Evolutionary conservation across 805 yeast species (phyloP).

Genomic region (Ogataea philodendri): DNA sequence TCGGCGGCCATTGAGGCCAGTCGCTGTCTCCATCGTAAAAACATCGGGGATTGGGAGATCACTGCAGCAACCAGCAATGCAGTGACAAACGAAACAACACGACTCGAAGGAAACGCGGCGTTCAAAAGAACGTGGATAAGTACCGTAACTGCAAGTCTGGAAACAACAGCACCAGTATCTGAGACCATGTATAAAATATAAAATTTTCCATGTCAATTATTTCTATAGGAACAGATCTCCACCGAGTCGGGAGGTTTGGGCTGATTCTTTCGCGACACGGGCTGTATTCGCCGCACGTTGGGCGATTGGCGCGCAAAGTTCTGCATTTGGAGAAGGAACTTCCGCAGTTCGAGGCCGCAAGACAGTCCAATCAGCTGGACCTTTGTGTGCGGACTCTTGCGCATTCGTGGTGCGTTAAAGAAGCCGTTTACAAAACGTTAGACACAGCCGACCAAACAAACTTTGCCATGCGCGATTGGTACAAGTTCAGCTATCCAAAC

Average conservation of each 20-base stretch:
- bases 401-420: slow-evolving; percentile 71
- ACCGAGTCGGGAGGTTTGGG: slow-evolving; percentile 45
- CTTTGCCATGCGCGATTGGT: slow-evolving; percentile 63
- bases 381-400: slow-evolving; percentile 42
- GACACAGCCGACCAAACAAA: slow-evolving; percentile 45
- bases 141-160: slow-evolving; percentile 30
- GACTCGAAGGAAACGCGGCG: slow-evolving; percentile 20
- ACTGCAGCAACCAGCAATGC: slow-evolving; percentile 32
- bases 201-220: slow-evolving; percentile 5
- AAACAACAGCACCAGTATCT: slow-evolving; percentile 26
- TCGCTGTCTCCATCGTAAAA: slow-evolving; percentile 16
- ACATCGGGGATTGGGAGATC: slow-evolving; percentile 27
- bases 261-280: slow-evolving; percentile 38
- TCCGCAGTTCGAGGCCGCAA: slow-evolving; percentile 33
- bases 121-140: slow-evolving; percentile 24
- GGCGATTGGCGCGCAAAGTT: slow-evolving; percentile 44
- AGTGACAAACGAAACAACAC: slow-evolving; percentile 25
- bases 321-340: slow-evolving; percentile 46
- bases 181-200: slow-evolving; percentile 3
- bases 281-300: slow-evolving; percentile 33
- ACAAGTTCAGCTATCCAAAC: slow-evolving; percentile 36
- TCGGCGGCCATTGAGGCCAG: slow-evolving; percentile 7
- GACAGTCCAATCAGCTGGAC: slow-evolving; percentile 20
- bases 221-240: slow-evolving; percentile 51
- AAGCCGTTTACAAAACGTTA: slow-evolving; percentile 66